These are phyloP conservation scores for Gnomoniopsis sp. DNA, from an alignment of 2,329 filamentous ascomycete species.

Conservation along the genomic window DNA sequence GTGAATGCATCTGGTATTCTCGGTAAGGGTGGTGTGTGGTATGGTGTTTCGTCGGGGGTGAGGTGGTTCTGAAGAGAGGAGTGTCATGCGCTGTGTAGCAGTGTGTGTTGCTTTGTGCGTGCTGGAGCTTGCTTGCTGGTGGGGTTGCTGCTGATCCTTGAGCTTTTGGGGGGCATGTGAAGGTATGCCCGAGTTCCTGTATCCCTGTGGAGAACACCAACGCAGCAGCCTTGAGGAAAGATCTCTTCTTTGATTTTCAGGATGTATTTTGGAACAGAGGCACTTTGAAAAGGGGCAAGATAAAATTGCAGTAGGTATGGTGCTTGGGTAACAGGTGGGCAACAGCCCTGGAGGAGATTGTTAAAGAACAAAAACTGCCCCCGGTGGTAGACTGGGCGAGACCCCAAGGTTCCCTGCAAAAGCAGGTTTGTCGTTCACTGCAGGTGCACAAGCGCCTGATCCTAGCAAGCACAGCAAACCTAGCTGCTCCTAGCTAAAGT, in stretches of 20 bases:
- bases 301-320: no score
- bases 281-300: no score
- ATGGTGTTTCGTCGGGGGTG: background rate
- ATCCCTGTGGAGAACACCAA: background rate
- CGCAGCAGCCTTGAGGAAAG: background rate
- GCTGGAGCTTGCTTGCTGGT: background rate
- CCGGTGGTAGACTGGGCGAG: no score
- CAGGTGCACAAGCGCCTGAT: no score
- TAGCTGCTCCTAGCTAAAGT: no score
- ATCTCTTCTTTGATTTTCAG: background rate
- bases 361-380: no score
- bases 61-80: background rate
- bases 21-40: no score
- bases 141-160: background rate
- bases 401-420: background rate
- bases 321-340: no score
- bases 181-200: background rate
- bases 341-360: no score
- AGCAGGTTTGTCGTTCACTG: background rate
- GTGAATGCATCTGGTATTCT: conserved; percentile 17
- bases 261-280: background rate
- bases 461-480: no score
- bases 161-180: background rate
- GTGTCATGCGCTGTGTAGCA: background rate
- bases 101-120: background rate